Base-by-base conservation (phyloP, 1,139 yeast genomes). In the Hemisphaericaspora xylofermentans region DNA sequence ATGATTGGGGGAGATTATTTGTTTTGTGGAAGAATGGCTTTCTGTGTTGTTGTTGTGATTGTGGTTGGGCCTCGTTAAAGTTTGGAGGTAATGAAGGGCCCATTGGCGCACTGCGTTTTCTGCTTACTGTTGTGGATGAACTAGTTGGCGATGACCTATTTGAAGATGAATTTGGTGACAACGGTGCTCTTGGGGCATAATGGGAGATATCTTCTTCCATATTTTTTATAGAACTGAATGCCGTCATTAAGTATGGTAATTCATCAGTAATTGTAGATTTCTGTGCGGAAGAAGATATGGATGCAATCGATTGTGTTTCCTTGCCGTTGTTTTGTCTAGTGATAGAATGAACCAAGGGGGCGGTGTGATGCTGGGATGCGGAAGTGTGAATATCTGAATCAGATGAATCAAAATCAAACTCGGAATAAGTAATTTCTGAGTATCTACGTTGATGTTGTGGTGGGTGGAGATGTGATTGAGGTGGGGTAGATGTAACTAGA, bases 211-310 rank as follows among this genome's bases (percentile, higher is more conserved):
- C 82, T 48, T 73, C 75, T 46, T 75, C 78, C 13, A 75, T 65
- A 29, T 69, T 71, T 45, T 67, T 71, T 2, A 80, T 82, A 48
- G 74, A 73, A 46, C 74, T 71, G 47, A 79, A 80, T n/a, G 83
- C 84, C 13, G 74, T 60, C 75, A 79, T 66, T 49, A 80, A 60
- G 47, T 68, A 72, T 0, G 85, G 85, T 51, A 80, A 58, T 50
- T 78, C 81, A 26, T 78, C 82, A 2, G 78, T 53, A 5, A 79
- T 60, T 2, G 80, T 71, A 1, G 81, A 68, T 47, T 71, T 74
- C 28, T 66, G 73, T 31, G 71, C 54, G 4, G 34, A 18, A 1
- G 34, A 31, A 15, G 31, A 17, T 7, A 25, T 31, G 0, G 64
- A 56, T 33, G 64, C 41, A 0, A 69, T 63, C 3, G 66, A 56